Evolutionary conservation across 1,284 basidiomycete species (phyloP).

Genomic region (Cryptococcus maquisensis): DNA sequence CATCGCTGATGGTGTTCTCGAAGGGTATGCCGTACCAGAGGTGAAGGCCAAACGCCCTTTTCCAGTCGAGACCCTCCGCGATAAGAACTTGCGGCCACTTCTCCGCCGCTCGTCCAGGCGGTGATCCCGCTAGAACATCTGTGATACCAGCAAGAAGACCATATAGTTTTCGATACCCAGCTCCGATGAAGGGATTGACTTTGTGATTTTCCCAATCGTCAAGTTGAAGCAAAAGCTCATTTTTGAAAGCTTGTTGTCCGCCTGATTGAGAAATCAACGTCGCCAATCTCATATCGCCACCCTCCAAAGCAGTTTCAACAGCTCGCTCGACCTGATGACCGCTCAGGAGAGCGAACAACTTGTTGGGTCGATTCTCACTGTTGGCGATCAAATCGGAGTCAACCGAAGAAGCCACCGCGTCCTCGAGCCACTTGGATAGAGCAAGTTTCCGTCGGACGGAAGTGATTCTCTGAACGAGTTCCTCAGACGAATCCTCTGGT

Average conservation of each 20-base stretch:
- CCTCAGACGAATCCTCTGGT: constrained; percentile 57
- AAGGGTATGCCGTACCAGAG: constrained; percentile 82
- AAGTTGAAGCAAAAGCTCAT: constrained; percentile 73
- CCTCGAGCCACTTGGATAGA: constrained; percentile 79
- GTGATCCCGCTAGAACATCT: constrained; percentile 58
- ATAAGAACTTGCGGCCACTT: constrained; percentile 64
- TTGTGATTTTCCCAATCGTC: constrained; percentile 77
- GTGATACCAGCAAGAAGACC: constrained; percentile 78
- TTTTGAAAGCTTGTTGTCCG: constrained; percentile 70
- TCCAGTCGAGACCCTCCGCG: constrained; percentile 88
- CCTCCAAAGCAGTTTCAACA: constrained; percentile 68
- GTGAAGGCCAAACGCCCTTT: constrained; percentile 82
- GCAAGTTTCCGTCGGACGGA: constrained; percentile 72
- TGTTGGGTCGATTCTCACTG: constrained; percentile 51
- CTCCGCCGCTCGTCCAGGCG: constrained; percentile 55
- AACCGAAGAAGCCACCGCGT: constrained; percentile 66
- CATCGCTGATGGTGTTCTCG: constrained; percentile 66
- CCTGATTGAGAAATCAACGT: constrained; percentile 87
- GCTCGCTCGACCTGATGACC: constrained; percentile 86
- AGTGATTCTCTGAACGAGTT: constrained; percentile 49
- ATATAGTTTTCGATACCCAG: constrained; percentile 73
- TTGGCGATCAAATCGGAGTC: constrained; percentile 67
- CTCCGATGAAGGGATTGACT: constrained; percentile 66
- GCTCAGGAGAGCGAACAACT: constrained; percentile 73
- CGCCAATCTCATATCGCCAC: constrained; percentile 77